Evolutionary conservation across 2,329 filamentous ascomycete species (phyloP).

Genomic region (Aspergillus amoenus): DNA sequence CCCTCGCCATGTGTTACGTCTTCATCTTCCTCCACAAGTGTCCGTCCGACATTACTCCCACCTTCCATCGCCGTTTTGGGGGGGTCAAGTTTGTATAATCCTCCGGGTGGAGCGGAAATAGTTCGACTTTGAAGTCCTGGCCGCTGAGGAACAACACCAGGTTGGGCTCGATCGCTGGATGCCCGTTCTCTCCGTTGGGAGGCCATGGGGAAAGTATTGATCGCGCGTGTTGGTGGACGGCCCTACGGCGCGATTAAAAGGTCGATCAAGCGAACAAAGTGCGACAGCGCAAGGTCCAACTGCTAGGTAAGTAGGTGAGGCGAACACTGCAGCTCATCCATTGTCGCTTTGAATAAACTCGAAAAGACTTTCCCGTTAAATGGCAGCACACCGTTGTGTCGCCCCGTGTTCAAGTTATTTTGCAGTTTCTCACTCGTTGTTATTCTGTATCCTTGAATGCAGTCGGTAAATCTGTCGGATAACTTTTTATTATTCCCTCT

Average conservation of each 20-base stretch:
- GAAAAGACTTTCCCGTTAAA: slow-evolving; percentile 3
- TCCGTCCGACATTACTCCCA: slow-evolving; percentile 20
- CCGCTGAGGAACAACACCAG: slow-evolving; percentile 25
- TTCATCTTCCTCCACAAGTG: slow-evolving; percentile 34
- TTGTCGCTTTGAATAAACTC: slow-evolving; percentile 24
- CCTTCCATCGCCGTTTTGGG: slow-evolving; percentile 20
- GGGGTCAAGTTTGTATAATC: slow-evolving; percentile 27
- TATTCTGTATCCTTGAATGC: neutral
- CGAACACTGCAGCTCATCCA: slow-evolving; percentile 32
- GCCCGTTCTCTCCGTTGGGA: slow-evolving; percentile 33
- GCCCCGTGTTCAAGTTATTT: slow-evolving; percentile 10
- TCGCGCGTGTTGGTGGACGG: slow-evolving; percentile 14
- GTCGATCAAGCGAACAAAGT: slow-evolving; percentile 20
- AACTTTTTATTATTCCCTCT: slow-evolving; percentile 1
- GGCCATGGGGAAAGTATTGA: slow-evolving; percentile 22
- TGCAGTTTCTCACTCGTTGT: slow-evolving; percentile 1
- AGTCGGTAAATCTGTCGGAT: neutral
- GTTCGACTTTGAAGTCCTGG: slow-evolving; percentile 36
- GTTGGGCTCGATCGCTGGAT: slow-evolving; percentile 32
- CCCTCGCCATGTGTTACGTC: slow-evolving; percentile 12
- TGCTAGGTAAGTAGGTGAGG: slow-evolving; percentile 30
- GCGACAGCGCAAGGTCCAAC: slow-evolving; percentile 24
- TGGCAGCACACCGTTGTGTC: neutral
- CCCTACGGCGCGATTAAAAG: slow-evolving; percentile 13
- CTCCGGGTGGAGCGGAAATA: slow-evolving; percentile 35